phyloP scores from a whole-genome alignment of 352 stramenopile species.

The Pythium aphanidermatum region DNA sequence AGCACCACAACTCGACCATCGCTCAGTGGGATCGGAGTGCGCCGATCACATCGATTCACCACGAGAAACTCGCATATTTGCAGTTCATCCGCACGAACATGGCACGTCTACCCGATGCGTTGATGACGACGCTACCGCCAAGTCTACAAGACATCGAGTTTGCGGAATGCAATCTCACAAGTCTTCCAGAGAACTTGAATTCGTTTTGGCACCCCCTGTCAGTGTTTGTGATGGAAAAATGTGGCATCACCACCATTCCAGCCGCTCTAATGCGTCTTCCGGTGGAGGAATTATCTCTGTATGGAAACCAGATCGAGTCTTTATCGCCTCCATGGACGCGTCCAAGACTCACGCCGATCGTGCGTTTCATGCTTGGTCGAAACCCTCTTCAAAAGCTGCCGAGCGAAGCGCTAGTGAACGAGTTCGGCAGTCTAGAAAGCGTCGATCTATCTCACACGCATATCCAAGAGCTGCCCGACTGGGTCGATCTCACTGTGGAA shows the following conservation, averaged over 20 bases:
- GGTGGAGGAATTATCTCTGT: conserved; percentile 5
- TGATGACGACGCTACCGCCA: background rate
- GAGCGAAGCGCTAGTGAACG: no score
- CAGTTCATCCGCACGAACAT: conserved; percentile 2
- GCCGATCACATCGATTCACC: background rate
- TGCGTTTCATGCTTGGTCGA: background rate
- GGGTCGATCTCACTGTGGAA: background rate
- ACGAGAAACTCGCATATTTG: background rate
- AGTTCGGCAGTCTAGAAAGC: no score
- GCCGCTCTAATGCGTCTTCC: background rate
- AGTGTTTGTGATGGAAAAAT: conserved; percentile 7
- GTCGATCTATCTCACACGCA: background rate
- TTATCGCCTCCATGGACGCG: background rate
- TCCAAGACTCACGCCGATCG: background rate
- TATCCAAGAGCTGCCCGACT: background rate
- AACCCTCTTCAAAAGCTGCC: no score
- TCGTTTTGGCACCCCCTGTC: conserved; percentile 1
- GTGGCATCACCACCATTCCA: background rate
- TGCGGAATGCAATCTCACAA: conserved; percentile 1
- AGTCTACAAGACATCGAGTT: conserved; percentile 9
- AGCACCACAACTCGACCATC: conserved; percentile 30
- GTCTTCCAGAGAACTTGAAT: conserved; percentile 2
- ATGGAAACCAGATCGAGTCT: conserved; percentile 10
- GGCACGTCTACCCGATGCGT: background rate
- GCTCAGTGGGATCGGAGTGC: conserved; percentile 11